Evolutionary conservation across 805 yeast species (phyloP).

Genomic region (Starmerella stigmatis): DNA sequence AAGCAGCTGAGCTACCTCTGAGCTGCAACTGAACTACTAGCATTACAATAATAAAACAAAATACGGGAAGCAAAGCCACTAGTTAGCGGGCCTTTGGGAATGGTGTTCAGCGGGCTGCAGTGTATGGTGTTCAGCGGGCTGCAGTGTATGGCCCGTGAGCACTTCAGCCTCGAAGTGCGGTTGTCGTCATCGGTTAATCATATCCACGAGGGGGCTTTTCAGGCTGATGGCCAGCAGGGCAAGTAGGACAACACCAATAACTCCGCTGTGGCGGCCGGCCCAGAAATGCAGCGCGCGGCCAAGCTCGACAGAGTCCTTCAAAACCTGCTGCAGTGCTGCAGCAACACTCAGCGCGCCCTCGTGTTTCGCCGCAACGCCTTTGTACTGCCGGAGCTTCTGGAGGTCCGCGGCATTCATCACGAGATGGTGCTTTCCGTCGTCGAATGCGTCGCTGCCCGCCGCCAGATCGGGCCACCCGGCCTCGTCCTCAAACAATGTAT

Average conservation of each 20-base stretch:
- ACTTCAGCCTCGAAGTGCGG: too few species aligned
- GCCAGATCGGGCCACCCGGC: neutral
- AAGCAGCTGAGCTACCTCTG: too few species aligned
- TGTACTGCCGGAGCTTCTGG: neutral
- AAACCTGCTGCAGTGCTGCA: neutral
- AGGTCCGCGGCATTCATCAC: neutral
- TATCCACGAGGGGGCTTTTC: neutral
- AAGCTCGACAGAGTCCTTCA: neutral
- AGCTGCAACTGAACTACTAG: neutral
- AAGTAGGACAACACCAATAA: neutral
- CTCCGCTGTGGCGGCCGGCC: neutral
- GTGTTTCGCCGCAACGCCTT: neutral
- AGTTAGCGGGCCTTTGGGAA: too few species aligned
- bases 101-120: too few species aligned
- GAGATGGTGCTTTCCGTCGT: neutral
- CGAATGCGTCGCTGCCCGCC: neutral
- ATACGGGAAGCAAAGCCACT: too few species aligned
- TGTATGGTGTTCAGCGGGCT: too few species aligned
- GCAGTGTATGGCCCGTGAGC: too few species aligned
- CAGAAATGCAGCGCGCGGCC: neutral
- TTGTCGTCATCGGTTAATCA: too few species aligned
- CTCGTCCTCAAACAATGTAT: slow-evolving; percentile 9
- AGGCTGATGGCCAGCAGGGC: neutral
- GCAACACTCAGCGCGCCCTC: neutral
- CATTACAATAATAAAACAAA: too few species aligned